These are phyloP conservation scores for Ramularia endophylla DNA, from an alignment of 2,329 filamentous ascomycete species.

Conservation along the genomic window DNA sequence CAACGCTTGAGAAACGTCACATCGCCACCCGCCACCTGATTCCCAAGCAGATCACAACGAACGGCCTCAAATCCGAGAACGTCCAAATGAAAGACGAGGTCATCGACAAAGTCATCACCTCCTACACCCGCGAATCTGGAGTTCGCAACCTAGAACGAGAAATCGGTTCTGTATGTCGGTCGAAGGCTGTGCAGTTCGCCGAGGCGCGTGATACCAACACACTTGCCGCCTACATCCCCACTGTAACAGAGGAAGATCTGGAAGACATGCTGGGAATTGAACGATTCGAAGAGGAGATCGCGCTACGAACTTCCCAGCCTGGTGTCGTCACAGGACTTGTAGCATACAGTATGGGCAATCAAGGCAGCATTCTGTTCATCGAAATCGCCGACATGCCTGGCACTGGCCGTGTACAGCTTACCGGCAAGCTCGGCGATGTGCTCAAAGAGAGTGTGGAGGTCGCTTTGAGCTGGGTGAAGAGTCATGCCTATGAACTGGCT, in stretches of 20 bases:
- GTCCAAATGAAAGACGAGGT: conserved; percentile 75
- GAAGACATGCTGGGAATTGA: conserved; percentile 90
- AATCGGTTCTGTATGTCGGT: conserved; percentile 87
- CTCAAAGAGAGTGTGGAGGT: conserved; percentile 97
- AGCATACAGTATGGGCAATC: conserved; percentile 85
- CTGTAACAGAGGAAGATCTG: conserved; percentile 70
- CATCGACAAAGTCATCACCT: conserved; percentile 90
- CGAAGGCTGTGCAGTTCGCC: conserved; percentile 91
- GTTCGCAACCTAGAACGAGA: conserved; percentile 96
- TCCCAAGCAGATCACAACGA: conserved; percentile 88
- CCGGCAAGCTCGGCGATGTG: conserved; percentile 92
- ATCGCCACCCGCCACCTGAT: conserved; percentile 92
- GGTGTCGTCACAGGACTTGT: conserved; percentile 95
- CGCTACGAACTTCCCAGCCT: conserved; percentile 72
- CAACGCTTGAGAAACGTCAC: conserved; percentile 91
- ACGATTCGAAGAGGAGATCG: conserved; percentile 91
- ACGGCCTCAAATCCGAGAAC: conserved; percentile 72
- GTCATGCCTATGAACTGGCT: conserved; percentile 85
- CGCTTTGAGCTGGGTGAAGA: conserved; percentile 93
- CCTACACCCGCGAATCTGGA: conserved; percentile 92
- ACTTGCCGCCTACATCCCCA: conserved; percentile 61
- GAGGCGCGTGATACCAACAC: conserved; percentile 74
- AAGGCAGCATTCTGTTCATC: conserved; percentile 96
- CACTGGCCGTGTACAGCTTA: conserved; percentile 84
- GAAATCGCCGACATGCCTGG: conserved; percentile 98